These are phyloP conservation scores for Ottelia alismoides DNA, from an alignment of 106 monocot genomes.

Conservation along the genomic window DNA sequence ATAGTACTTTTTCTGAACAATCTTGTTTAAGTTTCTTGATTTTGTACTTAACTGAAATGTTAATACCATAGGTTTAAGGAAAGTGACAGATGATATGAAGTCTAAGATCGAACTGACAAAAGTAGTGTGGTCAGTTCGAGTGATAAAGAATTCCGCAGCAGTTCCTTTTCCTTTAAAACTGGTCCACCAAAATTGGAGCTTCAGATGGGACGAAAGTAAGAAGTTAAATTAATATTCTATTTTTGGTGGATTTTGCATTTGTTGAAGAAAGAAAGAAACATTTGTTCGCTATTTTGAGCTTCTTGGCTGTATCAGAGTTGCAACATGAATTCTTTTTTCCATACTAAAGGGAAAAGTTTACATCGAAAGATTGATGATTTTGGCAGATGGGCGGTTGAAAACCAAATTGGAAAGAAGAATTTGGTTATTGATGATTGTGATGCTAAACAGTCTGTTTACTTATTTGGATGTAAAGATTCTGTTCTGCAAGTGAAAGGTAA, in stretches of 20 bases:
- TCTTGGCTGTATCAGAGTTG: no score
- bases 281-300: no score
- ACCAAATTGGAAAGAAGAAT: slow-evolving; percentile 68
- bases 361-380: not conserved
- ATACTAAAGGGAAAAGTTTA: no score
- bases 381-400: slow-evolving; percentile 87
- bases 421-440: slow-evolving; percentile 83
- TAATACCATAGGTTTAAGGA: slow-evolving; percentile 43
- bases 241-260: no score
- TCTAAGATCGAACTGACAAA: slow-evolving; percentile 56
- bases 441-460: slow-evolving; percentile 77
- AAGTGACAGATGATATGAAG: slow-evolving; percentile 89
- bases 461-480: slow-evolving; percentile 85
- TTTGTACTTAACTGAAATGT: slow-evolving; percentile 1
- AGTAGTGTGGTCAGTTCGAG: slow-evolving; percentile 43
- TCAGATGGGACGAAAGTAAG: slow-evolving; percentile 96
- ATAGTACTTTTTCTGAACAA: not conserved
- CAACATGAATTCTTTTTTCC: no score
- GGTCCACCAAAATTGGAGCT: slow-evolving; percentile 79
- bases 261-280: no score
- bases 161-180: slow-evolving; percentile 38
- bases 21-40: not conserved
- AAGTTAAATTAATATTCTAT: not conserved
- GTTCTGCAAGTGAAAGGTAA: slow-evolving; percentile 87
- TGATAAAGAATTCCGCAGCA: slow-evolving; percentile 32